These are phyloP conservation scores for Yamadazyma pseudoaaseri DNA, from an alignment of 1,139 yeast genomes.

Conservation along the genomic window DNA sequence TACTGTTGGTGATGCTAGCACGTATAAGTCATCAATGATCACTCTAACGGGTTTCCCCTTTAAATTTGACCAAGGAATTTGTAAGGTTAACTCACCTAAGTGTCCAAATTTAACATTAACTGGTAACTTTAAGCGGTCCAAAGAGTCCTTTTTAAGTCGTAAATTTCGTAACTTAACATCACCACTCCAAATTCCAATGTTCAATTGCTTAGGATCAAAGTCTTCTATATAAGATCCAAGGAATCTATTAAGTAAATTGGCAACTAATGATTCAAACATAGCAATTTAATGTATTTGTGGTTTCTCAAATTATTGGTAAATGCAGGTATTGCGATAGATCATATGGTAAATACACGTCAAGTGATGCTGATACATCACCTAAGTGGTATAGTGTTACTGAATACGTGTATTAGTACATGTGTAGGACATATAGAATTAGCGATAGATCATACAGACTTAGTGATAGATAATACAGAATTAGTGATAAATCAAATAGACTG, in stretches of 20 bases:
- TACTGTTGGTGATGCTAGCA: constrained; percentile 73
- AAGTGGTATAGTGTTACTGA: too few species aligned
- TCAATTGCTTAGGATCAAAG: constrained; percentile 90
- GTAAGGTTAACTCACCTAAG: constrained; percentile 83
- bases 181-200: constrained; percentile 97
- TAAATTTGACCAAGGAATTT: constrained; percentile 95
- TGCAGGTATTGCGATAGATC: too few species aligned
- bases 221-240: constrained; percentile 82
- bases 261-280: constrained; percentile 60
- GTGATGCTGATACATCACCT: too few species aligned
- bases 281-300: too few species aligned
- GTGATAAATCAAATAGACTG: too few species aligned
- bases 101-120: constrained; percentile 90
- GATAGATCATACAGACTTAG: too few species aligned
- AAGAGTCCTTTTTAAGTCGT: constrained; percentile 74
- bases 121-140: constrained; percentile 84
- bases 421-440: too few species aligned
- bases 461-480: too few species aligned
- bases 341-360: too few species aligned
- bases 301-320: too few species aligned
- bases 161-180: constrained; percentile 85
- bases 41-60: constrained; percentile 92
- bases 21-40: constrained; percentile 81
- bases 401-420: too few species aligned
- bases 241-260: constrained; percentile 51